Evolutionary conservation across 2,329 filamentous ascomycete species (phyloP).

Genomic region (Exophiala calicioides): DNA sequence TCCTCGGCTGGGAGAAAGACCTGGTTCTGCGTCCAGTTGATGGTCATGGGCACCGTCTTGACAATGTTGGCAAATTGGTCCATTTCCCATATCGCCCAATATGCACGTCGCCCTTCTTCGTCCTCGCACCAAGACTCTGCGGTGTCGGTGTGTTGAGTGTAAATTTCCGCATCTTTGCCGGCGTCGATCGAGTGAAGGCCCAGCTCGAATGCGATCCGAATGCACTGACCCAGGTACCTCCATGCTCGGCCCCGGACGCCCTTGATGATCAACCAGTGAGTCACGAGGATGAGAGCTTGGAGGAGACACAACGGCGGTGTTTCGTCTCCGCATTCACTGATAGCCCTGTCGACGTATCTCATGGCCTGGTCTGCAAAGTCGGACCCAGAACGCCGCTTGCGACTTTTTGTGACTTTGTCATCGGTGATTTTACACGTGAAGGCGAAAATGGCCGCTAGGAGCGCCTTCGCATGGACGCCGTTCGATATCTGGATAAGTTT

Average conservation of each 20-base stretch:
- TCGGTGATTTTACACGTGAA: too few relatives aligned
- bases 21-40: conserved; percentile 39
- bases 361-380: conserved; percentile 32
- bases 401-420: not conserved
- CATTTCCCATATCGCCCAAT: conserved; percentile 49
- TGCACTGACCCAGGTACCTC: conserved; percentile 35
- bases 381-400: conserved; percentile 2
- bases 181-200: conserved; percentile 35
- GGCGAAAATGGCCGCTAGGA: too few relatives aligned
- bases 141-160: conserved; percentile 6
- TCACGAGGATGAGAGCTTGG: conserved; percentile 39
- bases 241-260: conserved; percentile 42
- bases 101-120: conserved; percentile 43
- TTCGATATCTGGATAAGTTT: conserved; percentile 30
- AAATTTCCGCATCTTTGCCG: not conserved
- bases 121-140: conserved; percentile 31
- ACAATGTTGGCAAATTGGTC: conserved; percentile 44
- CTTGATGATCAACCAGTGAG: conserved; percentile 39
- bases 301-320: conserved; percentile 40
- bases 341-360: conserved; percentile 32
- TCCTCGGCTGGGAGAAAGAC: conserved; percentile 41
- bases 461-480: conserved; percentile 28
- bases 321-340: conserved; percentile 38
- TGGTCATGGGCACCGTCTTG: conserved; percentile 38
- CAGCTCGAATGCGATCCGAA: conserved; percentile 39